Evolutionary conservation across 2,329 filamentous ascomycete species (phyloP), one percentile per base, ranked within the genome.

Genomic region (Fusarium sp.): DNA sequence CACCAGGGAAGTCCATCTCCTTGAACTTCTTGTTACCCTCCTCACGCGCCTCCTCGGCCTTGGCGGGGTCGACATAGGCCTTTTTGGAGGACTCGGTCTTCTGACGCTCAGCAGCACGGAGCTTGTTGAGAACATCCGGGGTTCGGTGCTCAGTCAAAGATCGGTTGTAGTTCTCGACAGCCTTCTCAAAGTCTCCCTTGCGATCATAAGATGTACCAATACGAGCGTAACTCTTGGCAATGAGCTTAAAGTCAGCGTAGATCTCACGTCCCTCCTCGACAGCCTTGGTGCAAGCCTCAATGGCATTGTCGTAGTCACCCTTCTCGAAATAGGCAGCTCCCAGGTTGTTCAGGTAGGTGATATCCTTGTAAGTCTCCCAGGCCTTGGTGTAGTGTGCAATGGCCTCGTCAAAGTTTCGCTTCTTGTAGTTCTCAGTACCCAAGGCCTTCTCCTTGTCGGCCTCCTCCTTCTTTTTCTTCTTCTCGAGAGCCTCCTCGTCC

Each of bases 21-120:
- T 98, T 98, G 87, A 99, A 99, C 81, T 96, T 97, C 80, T 92
- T 88, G 82, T 97, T 97, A 43, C 96, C 96, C 61, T 96, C 89
- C 78, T 97, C 93, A 71, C 96, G 94, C 15, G 96, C 94, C 83
- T 97, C 92, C 76, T 99, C 96, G 21, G 96, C 96, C 84, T 97
- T 95, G 73, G 83, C 91, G 0, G 96, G 93, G 81, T 96, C 92
- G 72, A 99, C 83, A 80, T 98, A 98, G 4, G 94, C 89, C 67
- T 89, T 81, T 79, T 88, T 92, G 63, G 92, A 91, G 21, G 86
- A 83, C 67, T 92, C 92, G 67, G 87, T 88, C 85, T 97, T 94
- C 71, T 88, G 86, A 79, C 96, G 96, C 83, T 99, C 95, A 19
- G 92, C 93, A 21, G 89, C 88, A 53, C 96, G 94, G 55, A 99